Evolutionary conservation across 495 filamentous ascomycete species (phyloP).

Genomic region (Mytilinidion resinicola): DNA sequence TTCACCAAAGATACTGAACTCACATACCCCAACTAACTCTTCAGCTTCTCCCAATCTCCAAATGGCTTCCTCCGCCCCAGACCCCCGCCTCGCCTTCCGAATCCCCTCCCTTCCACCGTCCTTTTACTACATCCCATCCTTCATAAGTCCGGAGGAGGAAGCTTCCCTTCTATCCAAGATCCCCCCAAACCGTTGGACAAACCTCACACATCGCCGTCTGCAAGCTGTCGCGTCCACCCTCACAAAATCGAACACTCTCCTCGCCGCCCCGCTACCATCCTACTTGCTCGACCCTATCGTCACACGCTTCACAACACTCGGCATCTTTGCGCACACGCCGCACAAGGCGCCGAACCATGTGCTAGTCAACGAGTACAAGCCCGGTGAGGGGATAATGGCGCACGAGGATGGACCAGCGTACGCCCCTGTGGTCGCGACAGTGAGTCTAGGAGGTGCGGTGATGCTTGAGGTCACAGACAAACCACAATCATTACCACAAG

Average conservation of each 20-base stretch:
- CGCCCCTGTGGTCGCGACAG: conserved; percentile 78
- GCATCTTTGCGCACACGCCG: conserved; percentile 64
- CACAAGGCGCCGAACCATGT: conserved; percentile 82
- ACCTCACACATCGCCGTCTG: conserved; percentile 76
- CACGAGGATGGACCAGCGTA: conserved; percentile 93
- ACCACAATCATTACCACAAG: conserved; percentile 36
- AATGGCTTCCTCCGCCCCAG: not conserved
- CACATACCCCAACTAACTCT: no score
- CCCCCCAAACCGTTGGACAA: conserved; percentile 61
- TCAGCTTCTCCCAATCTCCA: no score
- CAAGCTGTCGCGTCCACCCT: conserved; percentile 86
- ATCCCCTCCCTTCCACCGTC: conserved; percentile 56
- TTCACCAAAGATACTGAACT: no score
- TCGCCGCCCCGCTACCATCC: conserved; percentile 64
- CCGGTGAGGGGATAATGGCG: conserved; percentile 89
- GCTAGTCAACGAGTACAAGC: conserved; percentile 83
- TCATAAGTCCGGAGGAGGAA: conserved; percentile 77
- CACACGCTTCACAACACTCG: conserved; percentile 52
- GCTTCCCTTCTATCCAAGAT: conserved; percentile 57
- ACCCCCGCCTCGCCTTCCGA: conserved; percentile 6
- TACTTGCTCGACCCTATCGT: conserved; percentile 72
- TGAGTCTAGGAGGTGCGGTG: conserved; percentile 71
- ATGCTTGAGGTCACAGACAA: conserved; percentile 75
- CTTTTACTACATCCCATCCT: conserved; percentile 83
- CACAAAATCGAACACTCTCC: conserved; percentile 62